Conservation (phyloP, 768 basidiomycete genomes). For the Panaeolus papilionaceus region DNA sequence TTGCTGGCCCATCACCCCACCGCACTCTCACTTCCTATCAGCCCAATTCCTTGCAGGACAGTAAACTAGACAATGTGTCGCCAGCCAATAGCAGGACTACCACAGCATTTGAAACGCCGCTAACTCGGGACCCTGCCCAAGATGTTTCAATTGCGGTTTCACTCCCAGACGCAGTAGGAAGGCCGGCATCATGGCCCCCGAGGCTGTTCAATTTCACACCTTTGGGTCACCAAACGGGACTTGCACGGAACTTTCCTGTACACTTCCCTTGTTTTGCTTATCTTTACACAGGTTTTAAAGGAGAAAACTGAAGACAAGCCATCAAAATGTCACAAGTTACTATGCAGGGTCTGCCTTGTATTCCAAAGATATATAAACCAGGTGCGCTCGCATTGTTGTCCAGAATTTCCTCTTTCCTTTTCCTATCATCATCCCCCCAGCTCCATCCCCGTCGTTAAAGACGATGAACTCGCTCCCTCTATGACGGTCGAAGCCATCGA, state of each 20-base stretch:
- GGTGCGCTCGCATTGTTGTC: not conserved
- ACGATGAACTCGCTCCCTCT: not conserved
- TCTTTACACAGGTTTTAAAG: not conserved
- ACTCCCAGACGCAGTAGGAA: not conserved
- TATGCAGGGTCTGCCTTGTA: not conserved
- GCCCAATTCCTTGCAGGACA: not conserved
- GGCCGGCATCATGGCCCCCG: not conserved
- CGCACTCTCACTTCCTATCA: not conserved
- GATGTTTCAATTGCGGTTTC: not conserved
- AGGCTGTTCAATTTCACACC: not conserved
- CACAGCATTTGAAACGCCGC: not conserved
- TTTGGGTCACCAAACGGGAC: not conserved
- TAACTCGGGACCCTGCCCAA: not conserved
- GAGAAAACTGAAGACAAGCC: not conserved
- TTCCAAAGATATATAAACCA: not conserved
- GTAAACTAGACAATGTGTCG: not conserved
- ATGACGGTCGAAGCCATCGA: not conserved
- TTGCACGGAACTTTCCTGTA: not conserved
- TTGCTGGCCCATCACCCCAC: not conserved
- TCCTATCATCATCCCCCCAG: not conserved
- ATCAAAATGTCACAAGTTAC: not conserved
- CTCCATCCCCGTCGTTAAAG: not conserved
- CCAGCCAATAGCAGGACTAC: not conserved
- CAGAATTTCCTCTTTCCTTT: not conserved
- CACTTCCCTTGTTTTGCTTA: not conserved